phyloP scores from a whole-genome alignment of 495 filamentous ascomycete genomes.

The Staphylotrichum longicolle region DNA sequence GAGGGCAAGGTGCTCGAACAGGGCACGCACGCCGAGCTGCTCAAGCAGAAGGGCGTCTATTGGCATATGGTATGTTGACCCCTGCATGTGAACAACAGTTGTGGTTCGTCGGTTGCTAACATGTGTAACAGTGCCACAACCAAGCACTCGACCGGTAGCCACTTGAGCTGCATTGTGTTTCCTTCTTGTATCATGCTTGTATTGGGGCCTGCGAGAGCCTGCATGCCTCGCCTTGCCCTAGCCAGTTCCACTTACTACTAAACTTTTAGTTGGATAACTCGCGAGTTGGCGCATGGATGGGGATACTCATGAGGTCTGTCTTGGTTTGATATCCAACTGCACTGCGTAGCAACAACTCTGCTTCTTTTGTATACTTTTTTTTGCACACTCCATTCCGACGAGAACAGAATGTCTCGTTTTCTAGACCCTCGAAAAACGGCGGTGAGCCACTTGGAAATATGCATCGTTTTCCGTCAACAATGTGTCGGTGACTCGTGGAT shows the following conservation, averaged over 20 bases:
- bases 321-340: not conserved
- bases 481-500: too few relatives aligned
- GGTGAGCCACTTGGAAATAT: not conserved
- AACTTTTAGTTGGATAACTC: not conserved
- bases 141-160: constrained; percentile 41
- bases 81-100: not conserved
- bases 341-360: not conserved
- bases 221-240: not conserved
- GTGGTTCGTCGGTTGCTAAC: constrained; percentile 9
- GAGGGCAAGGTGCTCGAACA: constrained; percentile 52
- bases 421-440: not conserved
- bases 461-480: too few relatives aligned
- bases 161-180: not conserved
- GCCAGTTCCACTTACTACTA: not conserved
- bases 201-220: not conserved
- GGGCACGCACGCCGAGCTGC: constrained; percentile 52
- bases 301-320: not conserved
- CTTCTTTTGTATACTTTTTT: not conserved
- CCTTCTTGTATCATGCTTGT: not conserved
- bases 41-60: constrained; percentile 49
- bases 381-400: constrained; percentile 1
- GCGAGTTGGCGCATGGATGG: not conserved
- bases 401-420: not conserved
- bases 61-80: constrained; percentile 39
- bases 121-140: constrained; percentile 37